Conservation (phyloP, 2,329 filamentous ascomycete genomes). For the Periconia digitata region DNA sequence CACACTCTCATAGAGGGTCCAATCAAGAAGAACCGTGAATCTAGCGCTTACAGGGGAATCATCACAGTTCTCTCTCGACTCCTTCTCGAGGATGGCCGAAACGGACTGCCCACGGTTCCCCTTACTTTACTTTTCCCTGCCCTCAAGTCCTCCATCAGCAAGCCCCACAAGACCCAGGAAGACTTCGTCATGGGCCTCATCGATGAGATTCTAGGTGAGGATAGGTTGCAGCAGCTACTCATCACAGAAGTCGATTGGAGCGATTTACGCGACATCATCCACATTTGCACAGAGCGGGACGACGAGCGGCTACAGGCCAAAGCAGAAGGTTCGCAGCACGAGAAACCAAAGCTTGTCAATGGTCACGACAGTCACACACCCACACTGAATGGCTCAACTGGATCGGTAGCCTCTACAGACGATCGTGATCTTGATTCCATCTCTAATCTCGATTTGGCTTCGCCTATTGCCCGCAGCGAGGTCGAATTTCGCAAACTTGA, state of each 20-base stretch:
- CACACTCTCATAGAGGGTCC: constrained; percentile 51
- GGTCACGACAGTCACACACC: constrained; percentile 13
- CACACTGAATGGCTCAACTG: constrained; percentile 6
- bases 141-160: constrained; percentile 33
- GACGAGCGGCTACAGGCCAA: constrained; percentile 25
- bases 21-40: constrained; percentile 21
- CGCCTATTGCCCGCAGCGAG: constrained; percentile 6
- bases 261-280: constrained; percentile 60
- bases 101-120: constrained; percentile 37
- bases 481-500: constrained; percentile 18
- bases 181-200: constrained; percentile 57
- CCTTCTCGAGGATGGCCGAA: constrained; percentile 33
- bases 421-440: constrained; percentile 17
- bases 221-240: constrained; percentile 58
- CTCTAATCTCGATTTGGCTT: constrained; percentile 14
- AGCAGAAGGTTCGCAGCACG: constrained; percentile 32
- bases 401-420: constrained; percentile 15
- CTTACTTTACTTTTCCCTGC: constrained; percentile 38
- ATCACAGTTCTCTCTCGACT: constrained; percentile 34
- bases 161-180: constrained; percentile 31
- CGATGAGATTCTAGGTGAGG: constrained; percentile 43
- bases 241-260: constrained; percentile 69
- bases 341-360: constrained; percentile 12
- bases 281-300: constrained; percentile 51
- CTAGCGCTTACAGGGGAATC: constrained; percentile 31